A percentile compares a stretch with the other conserved stretches of the same genome.
Conservation (phyloP, 352 stramenopile species). For the Phytopythium cucurbitacearum region DNA sequence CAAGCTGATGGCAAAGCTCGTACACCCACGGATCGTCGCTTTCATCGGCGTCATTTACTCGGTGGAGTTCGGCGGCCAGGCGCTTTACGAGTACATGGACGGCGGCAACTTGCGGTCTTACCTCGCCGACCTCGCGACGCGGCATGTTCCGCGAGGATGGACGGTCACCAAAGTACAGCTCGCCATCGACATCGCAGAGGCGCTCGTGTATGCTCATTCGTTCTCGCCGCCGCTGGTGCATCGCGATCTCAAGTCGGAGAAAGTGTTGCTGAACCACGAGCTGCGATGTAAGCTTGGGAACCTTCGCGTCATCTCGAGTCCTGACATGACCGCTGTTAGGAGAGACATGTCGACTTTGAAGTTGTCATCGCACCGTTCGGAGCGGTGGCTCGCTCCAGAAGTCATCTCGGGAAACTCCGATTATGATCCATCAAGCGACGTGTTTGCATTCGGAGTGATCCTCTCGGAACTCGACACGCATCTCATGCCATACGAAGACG, state of each 20-base stretch:
- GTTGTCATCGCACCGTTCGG: constrained; percentile 8
- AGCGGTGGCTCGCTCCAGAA: constrained; percentile 40
- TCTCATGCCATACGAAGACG: constrained; percentile 39
- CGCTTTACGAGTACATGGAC: constrained; percentile 64
- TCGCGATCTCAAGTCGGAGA: constrained; percentile 52
- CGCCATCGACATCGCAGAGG: constrained; percentile 51
- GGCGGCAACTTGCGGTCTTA: constrained; percentile 42
- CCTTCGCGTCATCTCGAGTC: no score
- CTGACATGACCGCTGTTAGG: no score
- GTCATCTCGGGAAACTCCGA: constrained; percentile 26
- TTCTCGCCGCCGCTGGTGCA: constrained; percentile 55
- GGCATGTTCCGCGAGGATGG: background rate
- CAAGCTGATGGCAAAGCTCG: constrained; percentile 39
- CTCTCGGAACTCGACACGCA: constrained; percentile 54
- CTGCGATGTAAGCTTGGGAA: constrained; percentile 3
- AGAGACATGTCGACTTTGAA: constrained; percentile 13
- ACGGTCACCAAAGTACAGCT: constrained; percentile 36
- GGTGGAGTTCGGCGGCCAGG: constrained; percentile 46
- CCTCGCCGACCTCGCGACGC: constrained; percentile 15
- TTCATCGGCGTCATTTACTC: constrained; percentile 58
- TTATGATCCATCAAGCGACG: constrained; percentile 33
- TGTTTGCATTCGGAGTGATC: constrained; percentile 47
- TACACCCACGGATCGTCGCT: constrained; percentile 44
- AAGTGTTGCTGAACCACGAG: constrained; percentile 38
- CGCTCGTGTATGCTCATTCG: constrained; percentile 65